These are phyloP conservation scores for Arxiozyma bovina DNA, from an alignment of 1,139 yeast species.

Conservation along the genomic window DNA sequence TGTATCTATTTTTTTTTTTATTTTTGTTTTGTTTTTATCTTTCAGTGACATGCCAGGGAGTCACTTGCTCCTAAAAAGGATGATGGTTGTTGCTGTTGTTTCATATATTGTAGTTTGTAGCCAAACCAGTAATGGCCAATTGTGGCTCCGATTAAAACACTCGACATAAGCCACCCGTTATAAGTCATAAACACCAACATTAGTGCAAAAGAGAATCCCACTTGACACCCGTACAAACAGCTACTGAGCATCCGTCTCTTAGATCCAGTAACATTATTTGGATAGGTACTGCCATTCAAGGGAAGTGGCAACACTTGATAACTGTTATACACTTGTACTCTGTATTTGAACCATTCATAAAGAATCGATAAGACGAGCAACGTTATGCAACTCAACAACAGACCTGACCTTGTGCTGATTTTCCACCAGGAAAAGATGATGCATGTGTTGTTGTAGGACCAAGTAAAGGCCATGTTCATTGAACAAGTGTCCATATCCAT, in stretches of 20 bases:
- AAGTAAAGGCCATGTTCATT: slow-evolving; percentile 78
- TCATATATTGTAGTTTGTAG: not conserved
- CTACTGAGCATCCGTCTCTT: slow-evolving; percentile 30
- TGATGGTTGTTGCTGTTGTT: slow-evolving; percentile 4
- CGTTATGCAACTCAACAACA: slow-evolving; percentile 44
- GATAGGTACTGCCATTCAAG: not conserved
- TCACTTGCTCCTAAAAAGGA: slow-evolving; percentile 2
- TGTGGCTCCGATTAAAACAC: slow-evolving; percentile 62
- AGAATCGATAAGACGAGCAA: slow-evolving; percentile 45
- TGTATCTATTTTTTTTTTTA: no score
- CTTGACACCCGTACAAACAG: slow-evolving; percentile 57
- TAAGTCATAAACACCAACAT: slow-evolving; percentile 82
- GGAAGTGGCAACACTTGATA: not conserved
- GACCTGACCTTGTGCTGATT: slow-evolving; percentile 43
- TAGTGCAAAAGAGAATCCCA: slow-evolving; percentile 65
- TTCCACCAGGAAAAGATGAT: slow-evolving; percentile 77
- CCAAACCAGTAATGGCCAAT: slow-evolving; percentile 42
- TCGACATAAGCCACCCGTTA: slow-evolving; percentile 74
- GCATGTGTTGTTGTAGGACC: slow-evolving; percentile 69
- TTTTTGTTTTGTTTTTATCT: no score
- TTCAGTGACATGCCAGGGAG: slow-evolving; percentile 23
- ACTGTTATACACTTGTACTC: slow-evolving; percentile 12
- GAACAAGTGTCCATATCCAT: slow-evolving; percentile 37
- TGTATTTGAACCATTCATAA: slow-evolving; percentile 50
- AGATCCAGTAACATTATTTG: slow-evolving; percentile 13